These are phyloP conservation scores for Acanthochlamys bracteata DNA, from an alignment of 106 monocot genomes.

Conservation along the genomic window DNA sequence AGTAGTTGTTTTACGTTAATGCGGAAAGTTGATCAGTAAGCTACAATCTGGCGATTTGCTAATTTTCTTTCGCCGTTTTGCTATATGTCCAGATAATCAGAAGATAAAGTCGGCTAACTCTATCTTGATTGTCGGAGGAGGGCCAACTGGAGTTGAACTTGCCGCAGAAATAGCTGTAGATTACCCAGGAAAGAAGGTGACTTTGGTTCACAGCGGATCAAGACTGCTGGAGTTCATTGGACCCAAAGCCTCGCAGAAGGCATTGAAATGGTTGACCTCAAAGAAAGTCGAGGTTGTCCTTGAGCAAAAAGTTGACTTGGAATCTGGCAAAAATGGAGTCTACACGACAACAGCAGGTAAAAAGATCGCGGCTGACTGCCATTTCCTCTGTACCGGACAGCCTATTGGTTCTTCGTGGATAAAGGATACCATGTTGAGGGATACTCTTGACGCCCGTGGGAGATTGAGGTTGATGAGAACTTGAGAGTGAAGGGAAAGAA, in stretches of 20 bases:
- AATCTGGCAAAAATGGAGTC: slow-evolving; percentile 12
- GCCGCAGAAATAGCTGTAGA: slow-evolving; percentile 29
- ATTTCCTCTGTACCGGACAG: slow-evolving; percentile 27
- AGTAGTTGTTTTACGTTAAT: background rate
- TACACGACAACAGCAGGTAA: slow-evolving; percentile 20
- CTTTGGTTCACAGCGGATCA: slow-evolving; percentile 20
- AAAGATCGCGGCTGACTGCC: slow-evolving; percentile 22
- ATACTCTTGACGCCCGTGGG: slow-evolving; percentile 22
- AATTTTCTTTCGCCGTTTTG: no score
- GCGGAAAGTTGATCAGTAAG: no score
- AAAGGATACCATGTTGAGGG: slow-evolving; percentile 17
- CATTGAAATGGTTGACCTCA: slow-evolving; percentile 19
- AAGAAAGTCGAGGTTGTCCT: slow-evolving; percentile 19
- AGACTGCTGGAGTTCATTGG: slow-evolving; percentile 24
- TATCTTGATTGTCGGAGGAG: slow-evolving; percentile 29
- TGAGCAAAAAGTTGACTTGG: slow-evolving; percentile 19
- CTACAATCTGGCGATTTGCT: no score
- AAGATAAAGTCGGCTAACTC: slow-evolving; percentile 22
- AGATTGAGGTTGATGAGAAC: slow-evolving; percentile 36
- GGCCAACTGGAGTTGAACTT: slow-evolving; percentile 30
- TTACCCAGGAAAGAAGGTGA: slow-evolving; percentile 28
- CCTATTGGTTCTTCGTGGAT: slow-evolving; percentile 32
- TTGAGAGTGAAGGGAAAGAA: slow-evolving; percentile 21
- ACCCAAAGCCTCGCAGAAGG: slow-evolving; percentile 21
- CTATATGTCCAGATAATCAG: slow-evolving; percentile 21